Base-by-base conservation (phyloP, 148 eudicot species). In the Vaccinium vitisidaea region DNA sequence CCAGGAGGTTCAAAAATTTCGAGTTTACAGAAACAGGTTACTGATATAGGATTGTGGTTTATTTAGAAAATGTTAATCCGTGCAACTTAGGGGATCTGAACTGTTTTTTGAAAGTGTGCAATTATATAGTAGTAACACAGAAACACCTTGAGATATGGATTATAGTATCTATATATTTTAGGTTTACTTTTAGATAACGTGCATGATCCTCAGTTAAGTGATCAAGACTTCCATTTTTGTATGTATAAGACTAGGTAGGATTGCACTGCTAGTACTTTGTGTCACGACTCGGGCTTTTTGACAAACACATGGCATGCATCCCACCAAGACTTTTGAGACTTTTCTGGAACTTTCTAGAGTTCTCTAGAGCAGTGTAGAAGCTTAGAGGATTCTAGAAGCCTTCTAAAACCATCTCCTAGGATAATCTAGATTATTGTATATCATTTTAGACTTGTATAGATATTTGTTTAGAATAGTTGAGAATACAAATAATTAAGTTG, bases 1-100 rank as follows among this genome's bases (percentile, higher is more conserved):
- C 89, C 90, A 91, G 85, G 98, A 94, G 87, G 83, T 89, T 75
- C 99, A 95, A 85, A 95, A 91, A 83, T 92, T 86, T 88, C 90
- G 90, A 76, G 92, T 93, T 83, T 94, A 94, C 82, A 92, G 85
- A 88, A 90, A 90, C 90, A 89, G 98, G 99, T 94, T 18, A 56
- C 59, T 71, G 7, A 9, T 11, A 39, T n/a, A 27, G 10, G 6
- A 48, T 54, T 50, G 8, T 52, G 80, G 59, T 82, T 63, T 70
- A 39, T 43, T 75, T 75, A 50, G 10, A 30, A 75, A 43, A n/a
- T 6, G n/a, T n/a, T 54, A 73, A 71, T 43, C 75, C 48, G 27
- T 49, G 25, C 21, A 30, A 21, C 5, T 32, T 78, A 27, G 10
- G 30, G 65, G 23, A 11, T 83, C 59, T 59, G 43, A 59, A 46